Percentiles rank a stretch among this genome's conserved stretches.
Evolutionary conservation across 306 rosid genomes (phyloP).

Genomic region (Prunus campanulata): DNA sequence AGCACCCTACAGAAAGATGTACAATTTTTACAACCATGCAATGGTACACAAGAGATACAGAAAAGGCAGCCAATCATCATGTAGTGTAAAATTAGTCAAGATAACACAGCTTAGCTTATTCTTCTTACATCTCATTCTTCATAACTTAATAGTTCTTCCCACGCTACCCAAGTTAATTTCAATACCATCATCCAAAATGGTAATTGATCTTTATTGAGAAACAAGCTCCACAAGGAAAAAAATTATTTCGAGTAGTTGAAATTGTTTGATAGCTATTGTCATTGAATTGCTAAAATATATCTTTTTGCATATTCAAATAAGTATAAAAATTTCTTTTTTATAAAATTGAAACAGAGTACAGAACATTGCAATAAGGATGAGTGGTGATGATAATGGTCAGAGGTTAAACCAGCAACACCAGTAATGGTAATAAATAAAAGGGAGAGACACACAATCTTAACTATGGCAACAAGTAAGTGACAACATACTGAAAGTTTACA

Average conservation of each 20-base stretch:
- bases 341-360: neutral
- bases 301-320: neutral
- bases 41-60: constrained; percentile 8
- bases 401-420: neutral
- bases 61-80: neutral
- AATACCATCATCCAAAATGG: neutral
- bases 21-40: constrained; percentile 5
- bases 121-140: neutral
- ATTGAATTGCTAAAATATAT: no score
- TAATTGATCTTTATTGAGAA: neutral
- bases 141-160: neutral
- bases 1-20: constrained; percentile 30
- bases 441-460: neutral
- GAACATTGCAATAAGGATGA: neutral
- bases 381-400: neutral
- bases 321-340: neutral
- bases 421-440: neutral
- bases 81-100: neutral
- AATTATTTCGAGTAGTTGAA: neutral
- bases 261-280: neutral
- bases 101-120: neutral
- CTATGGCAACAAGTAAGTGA: neutral
- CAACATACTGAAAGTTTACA: neutral
- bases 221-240: neutral
- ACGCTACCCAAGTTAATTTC: neutral